Evolutionary conservation across 768 basidiomycete species (phyloP), one percentile per base, ranked within the genome.

Genomic region (Suillus hirtellus): DNA sequence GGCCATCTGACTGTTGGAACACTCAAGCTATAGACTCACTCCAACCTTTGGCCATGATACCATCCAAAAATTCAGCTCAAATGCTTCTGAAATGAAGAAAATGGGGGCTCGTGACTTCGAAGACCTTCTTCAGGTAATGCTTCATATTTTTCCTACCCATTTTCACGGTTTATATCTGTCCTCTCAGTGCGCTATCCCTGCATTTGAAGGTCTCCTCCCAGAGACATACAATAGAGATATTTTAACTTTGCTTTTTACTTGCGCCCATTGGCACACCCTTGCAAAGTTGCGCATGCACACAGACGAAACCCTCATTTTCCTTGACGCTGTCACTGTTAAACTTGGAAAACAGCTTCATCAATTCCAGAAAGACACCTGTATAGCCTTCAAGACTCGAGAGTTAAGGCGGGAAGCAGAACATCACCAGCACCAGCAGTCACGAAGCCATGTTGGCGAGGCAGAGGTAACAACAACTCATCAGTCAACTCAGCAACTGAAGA

Each of bases 281-380:
- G 73, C 73, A 0, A 77, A 77, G 59, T 60, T 77, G 35, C 70
- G 67, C 4, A 69, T 75, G 64, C 76, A 76, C 62, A 75, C 76
- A 0, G 70, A 73, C 3, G 38, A 66, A 0, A 66, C 73, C 2
- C 66, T 76, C 0, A 4, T 46, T 0, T 10, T 64, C 11, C 63
- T 77, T 0, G 61, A 70, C 11, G 8, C 11, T 1, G 5, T 35
- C 0, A 77, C 71, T 0, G 62, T 50, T 1, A 9, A 7, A 0
- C 60, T 77, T 0, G 71, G 73, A 3, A 47, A 60, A n/a, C 24
- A 24, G 9, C 19, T 77, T n/a, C 70, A 67, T 5, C 50, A 67
- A 6, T 77, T 78, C 58, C 15, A 52, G 4, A 50, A 60, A 1
- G 49, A 65, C 17, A 71, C 67, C 5, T 73, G 71, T 55, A 10